Evolutionary conservation across 225 moss, liverwort and hornwort genomes (phyloP).

Genomic region (Neckera pumila): DNA sequence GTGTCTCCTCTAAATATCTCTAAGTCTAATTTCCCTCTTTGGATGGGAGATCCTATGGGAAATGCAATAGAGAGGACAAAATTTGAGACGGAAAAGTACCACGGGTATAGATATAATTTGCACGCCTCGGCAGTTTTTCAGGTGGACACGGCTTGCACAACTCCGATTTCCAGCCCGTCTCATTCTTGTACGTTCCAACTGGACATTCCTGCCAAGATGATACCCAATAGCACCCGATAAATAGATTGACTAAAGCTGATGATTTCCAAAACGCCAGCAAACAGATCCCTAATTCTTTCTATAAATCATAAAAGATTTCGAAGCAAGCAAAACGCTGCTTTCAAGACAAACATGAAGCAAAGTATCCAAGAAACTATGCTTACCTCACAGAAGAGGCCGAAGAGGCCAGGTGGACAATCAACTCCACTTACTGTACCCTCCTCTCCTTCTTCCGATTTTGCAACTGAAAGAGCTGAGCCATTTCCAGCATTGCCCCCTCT

Average conservation of each 20-base stretch:
- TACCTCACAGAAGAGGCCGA: constrained; percentile 97
- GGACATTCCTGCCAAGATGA: constrained; percentile 77
- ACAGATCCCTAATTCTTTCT: neutral
- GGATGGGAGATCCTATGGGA: neutral
- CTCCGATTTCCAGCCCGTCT: constrained; percentile 49
- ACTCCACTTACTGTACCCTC: constrained; percentile 76
- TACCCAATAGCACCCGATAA: neutral
- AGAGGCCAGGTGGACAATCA: constrained; percentile 80
- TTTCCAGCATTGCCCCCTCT: constrained; percentile 75
- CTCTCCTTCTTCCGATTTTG: constrained; percentile 40
- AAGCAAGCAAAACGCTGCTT: neutral
- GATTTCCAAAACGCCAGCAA: neutral
- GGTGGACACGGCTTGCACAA: constrained; percentile 71
- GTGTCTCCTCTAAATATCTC: neutral
- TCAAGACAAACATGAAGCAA: neutral
- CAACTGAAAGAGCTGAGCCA: constrained; percentile 8
- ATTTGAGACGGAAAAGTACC: constrained; percentile 30
- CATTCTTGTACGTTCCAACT: constrained; percentile 82
- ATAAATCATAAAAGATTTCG: neutral
- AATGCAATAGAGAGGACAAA: neutral
- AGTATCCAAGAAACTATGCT: neutral
- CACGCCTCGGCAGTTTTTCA: constrained; percentile 66
- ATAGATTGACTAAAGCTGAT: neutral
- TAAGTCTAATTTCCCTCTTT: neutral
- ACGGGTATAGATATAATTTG: constrained; percentile 67